Evolutionary conservation across 495 filamentous ascomycete species (phyloP).

Genomic region (Penicillium coprophilum): DNA sequence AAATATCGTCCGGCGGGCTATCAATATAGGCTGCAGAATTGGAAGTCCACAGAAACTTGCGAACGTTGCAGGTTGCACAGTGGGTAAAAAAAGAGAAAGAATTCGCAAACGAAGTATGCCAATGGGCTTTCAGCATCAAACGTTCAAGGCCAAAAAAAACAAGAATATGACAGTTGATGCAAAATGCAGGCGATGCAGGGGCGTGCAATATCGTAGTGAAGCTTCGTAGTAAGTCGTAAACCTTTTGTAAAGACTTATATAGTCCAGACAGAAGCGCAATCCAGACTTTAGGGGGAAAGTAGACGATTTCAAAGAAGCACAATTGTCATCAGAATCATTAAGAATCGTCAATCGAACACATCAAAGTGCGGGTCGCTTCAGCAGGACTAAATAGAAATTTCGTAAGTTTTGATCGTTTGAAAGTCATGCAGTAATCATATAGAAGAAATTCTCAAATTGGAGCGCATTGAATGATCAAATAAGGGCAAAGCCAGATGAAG

Average conservation of each 20-base stretch:
- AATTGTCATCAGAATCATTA: constrained; percentile 56
- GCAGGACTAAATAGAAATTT: constrained; percentile 16
- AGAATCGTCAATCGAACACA: constrained; percentile 52
- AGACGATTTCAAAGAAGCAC: constrained; percentile 29
- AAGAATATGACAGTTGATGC: constrained; percentile 25
- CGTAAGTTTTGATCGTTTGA: constrained; percentile 17
- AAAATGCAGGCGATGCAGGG: constrained; percentile 36
- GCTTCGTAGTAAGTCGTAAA: constrained; percentile 38
- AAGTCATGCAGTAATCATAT: constrained; percentile 21
- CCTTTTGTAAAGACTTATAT: constrained; percentile 26
- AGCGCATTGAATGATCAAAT: constrained; percentile 17
- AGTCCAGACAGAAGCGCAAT: constrained; percentile 2
- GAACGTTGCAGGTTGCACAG: constrained; percentile 16
- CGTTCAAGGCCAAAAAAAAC: constrained; percentile 5
- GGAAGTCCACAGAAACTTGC: constrained; percentile 4
- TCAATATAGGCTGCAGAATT: constrained; percentile 13
- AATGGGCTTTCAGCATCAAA: not conserved
- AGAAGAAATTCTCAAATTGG: constrained; percentile 4
- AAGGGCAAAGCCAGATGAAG: constrained; percentile 11
- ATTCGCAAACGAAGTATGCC: constrained; percentile 5
- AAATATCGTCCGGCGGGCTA: constrained; percentile 30
- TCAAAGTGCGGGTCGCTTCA: constrained; percentile 26
- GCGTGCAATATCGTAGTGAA: constrained; percentile 28
- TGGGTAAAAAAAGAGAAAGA: not conserved
- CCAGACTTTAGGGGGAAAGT: constrained; percentile 2